Evolutionary conservation across 2,329 filamentous ascomycete genomes (phyloP), one percentile per base, ranked within the genome.

Genomic region (Simplicillium sp.): DNA sequence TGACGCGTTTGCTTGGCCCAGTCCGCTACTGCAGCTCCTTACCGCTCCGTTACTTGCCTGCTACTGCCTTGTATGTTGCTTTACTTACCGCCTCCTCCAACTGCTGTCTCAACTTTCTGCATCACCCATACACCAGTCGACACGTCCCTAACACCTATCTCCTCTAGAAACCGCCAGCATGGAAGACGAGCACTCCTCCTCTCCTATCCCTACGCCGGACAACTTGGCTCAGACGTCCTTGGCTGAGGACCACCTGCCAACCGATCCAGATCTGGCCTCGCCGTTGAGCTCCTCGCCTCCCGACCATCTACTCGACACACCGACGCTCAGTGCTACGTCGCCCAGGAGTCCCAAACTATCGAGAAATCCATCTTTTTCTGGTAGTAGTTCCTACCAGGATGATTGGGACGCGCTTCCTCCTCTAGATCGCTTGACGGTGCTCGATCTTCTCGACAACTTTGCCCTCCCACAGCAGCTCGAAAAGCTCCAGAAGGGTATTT

Each of bases 401-500:
- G 87, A 90, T 57, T 92, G 86, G 76, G 87, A 94, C 47, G 71
- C 79, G 16, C 84, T 94, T 46, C 87, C 89, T 9, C 89, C 90
- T 1, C 70, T 96, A 17, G 92, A 98, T 59, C 84, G 87, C 39
- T 70, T 98, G 40, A 89, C 85, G 32, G 79, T 97, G 43, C 87
- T 98, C 53, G 92, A 98, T 57, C 73, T 98, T 37, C 76, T 98
- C 49, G 90, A 96, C 64, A 97, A 96, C 58, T 80, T 98, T 48
- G 86, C 89, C 6, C 70, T 98, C 28, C 84, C 88, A 1, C 85
- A 94, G 54, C 85, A 90, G 52, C 74, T 98, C 15, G 92, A 97
- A 63, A 92, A 85, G 66, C 73, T 96, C 48, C 89, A 96, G 55
- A 83, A 77, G 52, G 84, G 85, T 31, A 72, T 97, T 44, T 82